Conservation (phyloP, 495 filamentous ascomycete species). For the Trypethelium eluteriae region DNA sequence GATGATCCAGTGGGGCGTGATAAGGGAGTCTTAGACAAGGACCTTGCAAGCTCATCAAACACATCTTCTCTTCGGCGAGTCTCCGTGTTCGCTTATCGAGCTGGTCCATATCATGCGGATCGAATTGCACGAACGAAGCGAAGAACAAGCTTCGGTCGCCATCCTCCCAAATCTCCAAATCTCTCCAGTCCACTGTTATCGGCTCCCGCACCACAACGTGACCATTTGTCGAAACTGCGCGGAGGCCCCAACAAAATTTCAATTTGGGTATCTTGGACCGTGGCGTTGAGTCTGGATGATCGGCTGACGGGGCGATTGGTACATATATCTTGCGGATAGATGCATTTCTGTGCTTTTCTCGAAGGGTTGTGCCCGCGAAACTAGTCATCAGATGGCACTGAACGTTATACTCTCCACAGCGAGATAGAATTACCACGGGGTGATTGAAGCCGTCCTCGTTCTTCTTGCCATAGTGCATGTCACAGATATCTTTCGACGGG, state of each 20-base stretch:
- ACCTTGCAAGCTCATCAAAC: neutral
- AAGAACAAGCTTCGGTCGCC: neutral
- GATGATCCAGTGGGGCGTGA: no score
- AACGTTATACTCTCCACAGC: neutral
- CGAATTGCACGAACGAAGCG: neutral
- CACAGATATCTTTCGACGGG: neutral
- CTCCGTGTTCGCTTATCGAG: neutral
- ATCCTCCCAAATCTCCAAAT: constrained; percentile 5
- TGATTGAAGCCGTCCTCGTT: constrained; percentile 4
- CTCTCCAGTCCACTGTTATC: neutral
- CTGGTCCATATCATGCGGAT: neutral
- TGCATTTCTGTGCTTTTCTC: neutral
- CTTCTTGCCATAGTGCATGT: neutral
- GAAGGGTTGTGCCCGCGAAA: neutral
- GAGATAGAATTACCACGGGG: neutral
- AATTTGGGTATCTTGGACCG: neutral
- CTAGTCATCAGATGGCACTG: neutral
- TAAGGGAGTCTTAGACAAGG: no score
- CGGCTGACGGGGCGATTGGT: neutral
- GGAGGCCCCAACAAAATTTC: neutral
- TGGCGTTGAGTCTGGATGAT: neutral
- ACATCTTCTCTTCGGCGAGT: neutral
- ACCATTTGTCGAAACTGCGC: neutral
- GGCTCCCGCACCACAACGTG: neutral
- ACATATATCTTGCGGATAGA: neutral